These are phyloP conservation scores for Suillus cothurnatus DNA, from an alignment of 768 basidiomycete species.

Conservation along the genomic window DNA sequence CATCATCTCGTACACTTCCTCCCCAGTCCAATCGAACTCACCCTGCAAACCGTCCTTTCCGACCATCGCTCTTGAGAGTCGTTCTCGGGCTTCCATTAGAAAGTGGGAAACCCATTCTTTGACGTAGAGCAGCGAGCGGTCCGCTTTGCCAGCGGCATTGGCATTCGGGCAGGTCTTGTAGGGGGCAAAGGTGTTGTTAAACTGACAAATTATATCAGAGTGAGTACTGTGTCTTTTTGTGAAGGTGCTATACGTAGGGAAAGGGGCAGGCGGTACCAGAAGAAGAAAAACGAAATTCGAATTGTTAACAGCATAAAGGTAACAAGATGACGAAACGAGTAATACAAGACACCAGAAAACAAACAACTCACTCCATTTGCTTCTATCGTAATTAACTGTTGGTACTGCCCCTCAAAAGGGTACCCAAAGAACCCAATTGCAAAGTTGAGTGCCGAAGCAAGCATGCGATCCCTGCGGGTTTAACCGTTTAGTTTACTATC, in stretches of 20 bases:
- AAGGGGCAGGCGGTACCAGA: background rate
- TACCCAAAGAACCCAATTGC: conserved; percentile 78
- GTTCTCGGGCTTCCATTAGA: conserved; percentile 60
- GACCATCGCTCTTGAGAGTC: conserved; percentile 40
- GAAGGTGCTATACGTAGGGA: background rate
- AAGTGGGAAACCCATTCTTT: conserved; percentile 72
- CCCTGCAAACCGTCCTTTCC: conserved; percentile 30
- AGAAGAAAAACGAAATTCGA: conserved; percentile 18
- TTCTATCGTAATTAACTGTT: conserved; percentile 79
- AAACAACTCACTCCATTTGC: conserved; percentile 47
- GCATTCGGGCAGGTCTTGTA: conserved; percentile 84
- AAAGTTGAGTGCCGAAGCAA: conserved; percentile 64
- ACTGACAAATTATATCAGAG: conserved; percentile 37
- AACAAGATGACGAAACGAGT: conserved; percentile 11
- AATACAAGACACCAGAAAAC: conserved; percentile 15
- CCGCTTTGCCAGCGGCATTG: conserved; percentile 41
- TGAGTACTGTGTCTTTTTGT: background rate
- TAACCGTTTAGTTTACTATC: background rate
- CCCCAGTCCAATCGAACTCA: conserved; percentile 58
- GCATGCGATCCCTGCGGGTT: conserved; percentile 66
- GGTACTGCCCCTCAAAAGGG: conserved; percentile 71
- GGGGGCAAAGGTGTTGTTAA: conserved; percentile 86
- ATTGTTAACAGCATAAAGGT: background rate
- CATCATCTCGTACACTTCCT: conserved; percentile 78
- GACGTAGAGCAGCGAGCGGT: conserved; percentile 61